A percentile compares a stretch with the other conserved stretches of the same genome.
Evolutionary conservation across 1,284 basidiomycete genomes (phyloP).

Genomic region (Agroathelia rolfsii): DNA sequence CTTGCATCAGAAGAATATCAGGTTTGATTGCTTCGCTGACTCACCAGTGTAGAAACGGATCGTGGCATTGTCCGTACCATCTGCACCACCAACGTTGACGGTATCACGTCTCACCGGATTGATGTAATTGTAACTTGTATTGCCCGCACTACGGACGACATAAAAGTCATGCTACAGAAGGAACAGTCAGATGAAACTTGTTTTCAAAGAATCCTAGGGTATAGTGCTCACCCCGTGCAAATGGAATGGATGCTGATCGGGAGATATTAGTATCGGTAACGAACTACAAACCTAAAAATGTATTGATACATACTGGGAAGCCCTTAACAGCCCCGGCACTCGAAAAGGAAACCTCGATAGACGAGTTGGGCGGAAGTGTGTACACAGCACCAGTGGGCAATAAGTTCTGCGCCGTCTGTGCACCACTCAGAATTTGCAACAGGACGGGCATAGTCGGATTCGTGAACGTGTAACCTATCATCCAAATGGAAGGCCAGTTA

Average conservation of each 20-base stretch:
- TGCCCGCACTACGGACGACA: conserved; percentile 22
- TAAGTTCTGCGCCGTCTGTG: conserved; percentile 16
- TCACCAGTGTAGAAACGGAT: conserved; percentile 26
- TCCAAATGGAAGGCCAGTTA: no score
- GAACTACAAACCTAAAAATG: no score
- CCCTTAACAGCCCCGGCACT: conserved; percentile 15
- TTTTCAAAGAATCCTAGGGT: conserved; percentile 8
- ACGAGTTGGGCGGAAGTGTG: conserved; percentile 13
- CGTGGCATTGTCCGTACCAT: conserved; percentile 19
- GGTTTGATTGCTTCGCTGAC: no score
- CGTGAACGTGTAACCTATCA: conserved; percentile 14
- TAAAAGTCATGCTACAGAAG: conserved; percentile 22
- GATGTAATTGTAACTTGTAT: conserved; percentile 23
- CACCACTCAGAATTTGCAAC: conserved; percentile 27
- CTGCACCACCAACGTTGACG: conserved; percentile 16
- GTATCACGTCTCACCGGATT: conserved; percentile 31
- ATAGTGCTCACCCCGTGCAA: conserved; percentile 12
- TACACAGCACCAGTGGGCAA: conserved; percentile 17
- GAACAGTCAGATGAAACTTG: not conserved
- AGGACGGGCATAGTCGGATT: conserved; percentile 24
- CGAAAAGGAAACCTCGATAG: conserved; percentile 19
- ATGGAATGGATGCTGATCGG: no score
- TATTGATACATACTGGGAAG: conserved; percentile 10
- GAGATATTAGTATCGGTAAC: no score
- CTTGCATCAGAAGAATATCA: no score